Evolutionary conservation across 305 asterid species (phyloP).

Genomic region (Ilex paraguariensis): DNA sequence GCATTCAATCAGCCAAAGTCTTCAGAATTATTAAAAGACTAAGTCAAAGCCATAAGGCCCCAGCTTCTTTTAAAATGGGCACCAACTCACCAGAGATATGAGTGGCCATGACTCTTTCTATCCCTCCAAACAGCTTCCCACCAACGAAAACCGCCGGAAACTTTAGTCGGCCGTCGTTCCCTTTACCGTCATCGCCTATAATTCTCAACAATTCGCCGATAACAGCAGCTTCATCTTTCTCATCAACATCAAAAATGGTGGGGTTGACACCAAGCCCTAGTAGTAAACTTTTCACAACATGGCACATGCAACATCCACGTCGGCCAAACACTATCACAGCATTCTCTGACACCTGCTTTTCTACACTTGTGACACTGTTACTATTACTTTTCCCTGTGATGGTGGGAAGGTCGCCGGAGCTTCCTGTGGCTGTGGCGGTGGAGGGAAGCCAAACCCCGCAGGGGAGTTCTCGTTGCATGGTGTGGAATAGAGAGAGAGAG

Average conservation of each 20-base stretch:
- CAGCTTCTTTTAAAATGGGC: constrained; percentile 29
- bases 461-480: constrained; percentile 22
- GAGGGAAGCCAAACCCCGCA: not conserved
- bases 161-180: not conserved
- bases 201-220: not conserved
- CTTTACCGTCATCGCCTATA: not conserved
- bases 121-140: constrained; percentile 36
- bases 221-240: constrained; percentile 9
- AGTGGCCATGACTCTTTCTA: constrained; percentile 29
- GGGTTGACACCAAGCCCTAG: constrained; percentile 28
- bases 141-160: constrained; percentile 36
- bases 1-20: not conserved
- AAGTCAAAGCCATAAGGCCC: constrained; percentile 34
- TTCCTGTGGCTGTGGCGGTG: not conserved
- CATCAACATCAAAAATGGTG: constrained; percentile 21
- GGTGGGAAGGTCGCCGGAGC: not conserved
- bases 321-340: constrained; percentile 19
- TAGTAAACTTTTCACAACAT: constrained; percentile 23
- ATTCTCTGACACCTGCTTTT: constrained; percentile 20
- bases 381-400: too few relatives aligned
- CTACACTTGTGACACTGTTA: not conserved
- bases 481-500: not conserved
- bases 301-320: constrained; percentile 31
- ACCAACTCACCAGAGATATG: constrained; percentile 32
- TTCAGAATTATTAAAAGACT: not conserved